phyloP scores from a whole-genome alignment of 257 asterid genomes.

The Orobanche coerulescens region DNA sequence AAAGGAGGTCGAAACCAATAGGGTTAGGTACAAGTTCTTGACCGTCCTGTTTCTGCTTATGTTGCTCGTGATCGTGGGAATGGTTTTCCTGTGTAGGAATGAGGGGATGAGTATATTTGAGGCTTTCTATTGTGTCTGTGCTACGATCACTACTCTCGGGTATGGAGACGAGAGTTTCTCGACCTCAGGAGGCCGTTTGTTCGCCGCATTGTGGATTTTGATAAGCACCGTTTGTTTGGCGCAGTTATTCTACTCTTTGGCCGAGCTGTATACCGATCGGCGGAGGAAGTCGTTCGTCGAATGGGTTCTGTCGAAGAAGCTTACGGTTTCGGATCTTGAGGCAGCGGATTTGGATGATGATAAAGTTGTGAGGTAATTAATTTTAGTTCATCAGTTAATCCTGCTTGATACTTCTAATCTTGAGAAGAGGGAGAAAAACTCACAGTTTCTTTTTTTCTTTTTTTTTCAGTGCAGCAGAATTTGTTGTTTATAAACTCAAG shows the following conservation, averaged over 20 bases:
- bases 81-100: conserved; percentile 31
- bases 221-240: conserved; percentile 70
- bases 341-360: conserved; percentile 85
- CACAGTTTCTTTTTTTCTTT: background rate
- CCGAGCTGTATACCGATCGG: conserved; percentile 58
- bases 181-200: conserved; percentile 51
- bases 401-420: too few relatives aligned
- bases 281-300: conserved; percentile 40
- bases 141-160: conserved; percentile 71
- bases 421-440: background rate
- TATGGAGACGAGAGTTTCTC: conserved; percentile 89
- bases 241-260: conserved; percentile 54
- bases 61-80: conserved; percentile 38
- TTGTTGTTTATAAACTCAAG: conserved; percentile 60
- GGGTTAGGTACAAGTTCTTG: conserved; percentile 42
- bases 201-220: conserved; percentile 75
- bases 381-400: background rate
- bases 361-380: conserved; percentile 45
- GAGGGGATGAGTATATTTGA: conserved; percentile 57
- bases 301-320: conserved; percentile 59
- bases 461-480: conserved; percentile 55
- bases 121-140: conserved; percentile 71
- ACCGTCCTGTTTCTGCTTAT: conserved; percentile 32
- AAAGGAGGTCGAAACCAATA: conserved; percentile 43
- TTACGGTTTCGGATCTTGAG: conserved; percentile 59